phyloP scores from a whole-genome alignment of 2,329 filamentous ascomycete genomes.

The Fusarium pininemorale region DNA sequence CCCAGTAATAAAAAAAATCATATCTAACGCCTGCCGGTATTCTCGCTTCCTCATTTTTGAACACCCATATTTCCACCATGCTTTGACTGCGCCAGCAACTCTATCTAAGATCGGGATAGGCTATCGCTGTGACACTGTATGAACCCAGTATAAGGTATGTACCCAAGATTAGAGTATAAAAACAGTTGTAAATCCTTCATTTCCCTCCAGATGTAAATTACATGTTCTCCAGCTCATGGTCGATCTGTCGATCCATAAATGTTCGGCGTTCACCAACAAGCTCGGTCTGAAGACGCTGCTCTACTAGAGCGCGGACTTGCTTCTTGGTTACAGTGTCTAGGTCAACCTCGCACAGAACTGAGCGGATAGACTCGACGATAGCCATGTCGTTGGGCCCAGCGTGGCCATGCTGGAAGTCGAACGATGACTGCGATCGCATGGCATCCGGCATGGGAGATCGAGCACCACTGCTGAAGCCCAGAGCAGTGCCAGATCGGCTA shows the following conservation, averaged over 20 bases:
- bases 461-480: constrained; percentile 59
- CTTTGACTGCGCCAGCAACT: constrained; percentile 15
- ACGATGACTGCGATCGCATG: constrained; percentile 61
- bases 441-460: constrained; percentile 57
- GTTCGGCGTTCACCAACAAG: constrained; percentile 84
- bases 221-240: constrained; percentile 93
- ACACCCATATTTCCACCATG: constrained; percentile 19
- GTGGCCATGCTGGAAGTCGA: constrained; percentile 68
- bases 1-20: constrained; percentile 22
- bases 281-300: constrained; percentile 92
- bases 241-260: constrained; percentile 93
- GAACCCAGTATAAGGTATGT: constrained; percentile 36
- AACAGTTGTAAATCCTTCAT: constrained; percentile 7
- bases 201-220: constrained; percentile 52
- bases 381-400: constrained; percentile 79
- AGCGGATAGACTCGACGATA: constrained; percentile 86
- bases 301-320: constrained; percentile 88
- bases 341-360: constrained; percentile 86
- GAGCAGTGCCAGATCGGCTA: constrained; percentile 54
- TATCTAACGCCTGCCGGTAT: constrained; percentile 34
- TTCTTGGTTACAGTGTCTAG: constrained; percentile 99
- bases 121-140: constrained; percentile 19
- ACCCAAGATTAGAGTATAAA: constrained; percentile 32
- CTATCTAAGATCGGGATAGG: constrained; percentile 3
- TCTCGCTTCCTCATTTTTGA: constrained; percentile 38